Evolutionary conservation across 2,329 filamentous ascomycete species (phyloP), one percentile per base, ranked within the genome.

Genomic region (Talaromyces islandicus): DNA sequence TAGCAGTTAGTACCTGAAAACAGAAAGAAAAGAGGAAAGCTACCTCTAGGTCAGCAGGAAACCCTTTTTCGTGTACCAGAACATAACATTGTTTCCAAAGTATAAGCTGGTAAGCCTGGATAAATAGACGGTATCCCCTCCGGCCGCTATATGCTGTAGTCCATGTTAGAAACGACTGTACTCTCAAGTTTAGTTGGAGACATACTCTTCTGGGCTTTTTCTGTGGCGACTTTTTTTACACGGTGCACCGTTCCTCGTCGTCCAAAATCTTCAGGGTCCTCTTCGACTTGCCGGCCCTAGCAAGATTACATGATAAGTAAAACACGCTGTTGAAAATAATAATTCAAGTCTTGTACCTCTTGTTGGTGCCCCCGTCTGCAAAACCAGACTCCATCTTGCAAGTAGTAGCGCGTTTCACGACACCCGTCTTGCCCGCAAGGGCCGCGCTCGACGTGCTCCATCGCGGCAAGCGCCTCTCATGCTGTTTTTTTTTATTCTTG

Each of bases 61-160:
- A 81, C 0, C 83, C 83, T 70, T 87, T 86, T 6, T 81, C 78
- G 24, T 83, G 77, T 14, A 96, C 78, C 30, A 97, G 79, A 81
- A 88, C 92, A 69, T 84, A 76, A 17, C 91, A 77, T 77, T 97
- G 93, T 69, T 89, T 90, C 71, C 92, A 86, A 29, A 99, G 78
- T 54, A 97, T 83, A 32, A 96, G 79, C 74, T 97, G 93, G 61
- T 95, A 84, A 64, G 86, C 88, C 71, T 96, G 89, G 38, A 97
- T 80, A 71, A 90, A 97, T 25, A 97, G 83, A 64, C 89, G 85
- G 64, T 87, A 85, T 14, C 89, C 93, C 57, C 85, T 82, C 53
- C 84, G 79, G 48, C 92, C 92, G 6, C 72, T 78, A 67, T 81
- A 80, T 60, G 74, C 81, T 81, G 58, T 56, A 48, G 7, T 27